phyloP scores from a whole-genome alignment of 345 rosid species.

The Balakata baccata region DNA sequence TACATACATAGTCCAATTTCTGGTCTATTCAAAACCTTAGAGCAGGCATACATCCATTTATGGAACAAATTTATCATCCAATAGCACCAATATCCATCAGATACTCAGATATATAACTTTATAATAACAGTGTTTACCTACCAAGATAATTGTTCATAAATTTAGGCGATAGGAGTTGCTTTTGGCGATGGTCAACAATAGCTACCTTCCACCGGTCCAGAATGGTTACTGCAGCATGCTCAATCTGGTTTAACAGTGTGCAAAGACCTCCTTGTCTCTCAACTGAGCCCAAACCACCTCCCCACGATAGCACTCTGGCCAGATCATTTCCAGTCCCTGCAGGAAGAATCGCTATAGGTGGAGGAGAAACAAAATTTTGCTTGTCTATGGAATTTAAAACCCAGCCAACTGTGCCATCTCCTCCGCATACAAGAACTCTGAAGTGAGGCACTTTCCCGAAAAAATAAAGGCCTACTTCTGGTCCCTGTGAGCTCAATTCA shows the following conservation, averaged over 20 bases:
- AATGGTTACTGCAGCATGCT: constrained; percentile 78
- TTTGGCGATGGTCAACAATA: constrained; percentile 36
- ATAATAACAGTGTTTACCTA: constrained; percentile 16
- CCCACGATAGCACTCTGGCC: constrained; percentile 82
- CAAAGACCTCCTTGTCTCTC: constrained; percentile 68
- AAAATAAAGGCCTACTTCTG: constrained; percentile 68
- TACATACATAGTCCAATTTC: background rate
- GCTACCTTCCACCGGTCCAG: constrained; percentile 77
- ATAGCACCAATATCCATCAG: background rate
- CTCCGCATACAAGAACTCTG: constrained; percentile 77
- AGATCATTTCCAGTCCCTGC: constrained; percentile 88
- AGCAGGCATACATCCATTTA: background rate
- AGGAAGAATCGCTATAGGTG: constrained; percentile 82
- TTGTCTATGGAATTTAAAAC: constrained; percentile 72
- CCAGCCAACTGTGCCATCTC: constrained; percentile 91
- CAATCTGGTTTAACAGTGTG: constrained; percentile 61
- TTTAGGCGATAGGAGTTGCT: constrained; percentile 50
- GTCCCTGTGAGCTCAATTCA: constrained; percentile 68
- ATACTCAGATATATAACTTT: background rate
- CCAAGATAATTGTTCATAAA: constrained; percentile 90
- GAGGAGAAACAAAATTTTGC: constrained; percentile 69
- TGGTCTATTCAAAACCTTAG: background rate
- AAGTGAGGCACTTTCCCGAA: constrained; percentile 60
- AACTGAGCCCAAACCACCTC: constrained; percentile 62
- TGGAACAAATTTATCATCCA: background rate